Base-by-base conservation (phyloP, 176 grass and related monocot genomes). In the Aegilops bicornis region DNA sequence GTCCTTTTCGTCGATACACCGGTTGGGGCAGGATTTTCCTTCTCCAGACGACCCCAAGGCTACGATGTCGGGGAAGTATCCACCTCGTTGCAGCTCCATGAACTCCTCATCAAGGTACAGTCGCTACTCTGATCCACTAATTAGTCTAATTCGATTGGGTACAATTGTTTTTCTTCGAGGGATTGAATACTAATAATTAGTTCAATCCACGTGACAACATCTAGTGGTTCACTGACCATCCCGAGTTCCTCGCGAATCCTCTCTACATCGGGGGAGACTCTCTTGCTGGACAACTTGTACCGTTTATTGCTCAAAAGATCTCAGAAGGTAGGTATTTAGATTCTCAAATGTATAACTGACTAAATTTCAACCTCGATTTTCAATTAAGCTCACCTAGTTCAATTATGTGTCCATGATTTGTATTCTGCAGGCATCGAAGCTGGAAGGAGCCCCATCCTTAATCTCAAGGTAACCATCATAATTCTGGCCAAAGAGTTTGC, bases 1-100 rank as follows among this genome's bases (percentile, higher is more conserved):
- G 48, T 91, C 10, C 86, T 97, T 27, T 97, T 97, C 20, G 25
- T 97, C 5, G 92, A 97, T 89, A 86, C 95, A 1, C 95, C 92
- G 0, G 88, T 94, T 4, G 92, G 95, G 19, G 83, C 92, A 27
- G 92, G 88, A 12, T 97, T 97, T 69, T 94, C 95, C 10, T 97
- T 87, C 11, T 92, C 95, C 0, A 69, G 69, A 69, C 27, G 78
- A 10, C 22, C 69, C 5, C 31, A 91, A 81, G 95, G 95, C 22
- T 94, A 97, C 25, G 20, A 94, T 9, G 88, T 90, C 47, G 84
- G 86, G 27, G 95, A 94, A 9, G 25, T 75, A 1, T 65, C 71
- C 1, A 16, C 89, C 36, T 62, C 85, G 6, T 1, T 60, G 61
- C 94, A 97, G 30, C 56, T 90, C 37, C 47, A 85, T 14, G 42